Percentiles rank a stretch among this genome's conserved stretches.
phyloP scores from a whole-genome alignment of 441 rosid species.

The Pelargonium myrrhifolium region DNA sequence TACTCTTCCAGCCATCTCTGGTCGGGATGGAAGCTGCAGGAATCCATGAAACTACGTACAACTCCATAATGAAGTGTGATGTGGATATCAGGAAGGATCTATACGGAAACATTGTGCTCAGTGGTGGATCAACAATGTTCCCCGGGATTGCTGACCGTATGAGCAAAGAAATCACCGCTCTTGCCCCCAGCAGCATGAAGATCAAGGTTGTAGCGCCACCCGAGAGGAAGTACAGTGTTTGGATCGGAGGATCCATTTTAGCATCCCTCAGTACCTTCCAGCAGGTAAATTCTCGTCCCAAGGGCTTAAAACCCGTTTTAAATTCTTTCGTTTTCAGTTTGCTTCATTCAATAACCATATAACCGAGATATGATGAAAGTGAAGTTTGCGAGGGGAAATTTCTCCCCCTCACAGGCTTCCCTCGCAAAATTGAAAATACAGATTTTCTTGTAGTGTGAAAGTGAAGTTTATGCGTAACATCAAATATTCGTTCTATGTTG shows the following conservation, averaged over 20 bases:
- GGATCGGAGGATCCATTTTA: slow-evolving; percentile 71
- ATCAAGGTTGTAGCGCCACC: slow-evolving; percentile 76
- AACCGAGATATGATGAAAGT: too few species aligned
- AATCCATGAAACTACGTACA: slow-evolving; percentile 53
- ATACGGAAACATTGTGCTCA: slow-evolving; percentile 49
- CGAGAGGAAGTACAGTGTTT: slow-evolving; percentile 69
- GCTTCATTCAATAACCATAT: neutral
- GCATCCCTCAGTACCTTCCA: slow-evolving; percentile 69
- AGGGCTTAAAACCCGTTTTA: neutral
- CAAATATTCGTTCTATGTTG: neutral
- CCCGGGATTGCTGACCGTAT: slow-evolving; percentile 52
- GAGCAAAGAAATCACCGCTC: slow-evolving; percentile 49
- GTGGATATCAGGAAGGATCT: slow-evolving; percentile 49
- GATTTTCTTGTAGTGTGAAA: too few species aligned
- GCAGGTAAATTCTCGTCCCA: slow-evolving; percentile 32
- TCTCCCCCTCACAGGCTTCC: too few species aligned
- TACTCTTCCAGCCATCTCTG: slow-evolving; percentile 51
- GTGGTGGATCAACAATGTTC: slow-evolving; percentile 58
- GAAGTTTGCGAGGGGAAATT: too few species aligned
- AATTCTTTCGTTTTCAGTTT: neutral
- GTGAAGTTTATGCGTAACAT: too few species aligned
- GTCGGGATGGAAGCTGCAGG: slow-evolving; percentile 59
- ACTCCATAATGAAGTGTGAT: too few species aligned
- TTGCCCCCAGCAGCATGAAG: slow-evolving; percentile 49
- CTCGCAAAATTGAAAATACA: too few species aligned